phyloP scores from a whole-genome alignment of 441 rosid genomes.

The Mallotus repandus region DNA sequence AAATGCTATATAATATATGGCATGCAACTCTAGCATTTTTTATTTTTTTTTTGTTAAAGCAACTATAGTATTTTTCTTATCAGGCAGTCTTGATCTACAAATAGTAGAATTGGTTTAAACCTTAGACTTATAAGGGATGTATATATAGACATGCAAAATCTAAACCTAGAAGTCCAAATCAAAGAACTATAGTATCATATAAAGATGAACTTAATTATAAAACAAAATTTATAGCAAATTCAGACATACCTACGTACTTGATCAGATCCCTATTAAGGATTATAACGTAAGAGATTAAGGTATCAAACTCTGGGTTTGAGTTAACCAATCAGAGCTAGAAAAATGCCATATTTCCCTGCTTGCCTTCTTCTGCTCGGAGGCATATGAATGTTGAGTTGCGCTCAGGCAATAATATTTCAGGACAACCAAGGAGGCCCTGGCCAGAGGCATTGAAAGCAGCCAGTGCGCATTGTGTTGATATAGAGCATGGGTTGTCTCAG shows the following conservation, averaged over 20 bases:
- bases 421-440: not conserved
- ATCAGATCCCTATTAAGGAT: not conserved
- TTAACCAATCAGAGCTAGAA: not conserved
- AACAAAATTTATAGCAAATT: constrained; percentile 8
- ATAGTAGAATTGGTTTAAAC: not conserved
- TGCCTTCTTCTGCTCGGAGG: constrained; percentile 18
- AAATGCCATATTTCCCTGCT: not conserved
- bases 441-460: not conserved
- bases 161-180: not conserved
- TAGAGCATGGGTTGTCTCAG: constrained; percentile 18
- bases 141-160: not conserved
- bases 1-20: not conserved
- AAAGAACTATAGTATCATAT: not conserved
- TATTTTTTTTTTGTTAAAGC: too few relatives aligned
- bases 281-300: not conserved
- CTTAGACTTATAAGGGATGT: not conserved
- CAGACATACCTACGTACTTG: not conserved
- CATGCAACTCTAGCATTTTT: not conserved
- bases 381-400: constrained; percentile 11
- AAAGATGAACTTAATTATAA: not conserved
- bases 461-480: not conserved
- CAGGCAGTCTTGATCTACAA: not conserved
- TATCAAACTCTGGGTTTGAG: not conserved
- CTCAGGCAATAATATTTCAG: not conserved
- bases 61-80: too few relatives aligned